phyloP scores from a whole-genome alignment of 2,329 filamentous ascomycete species.

The Penicillium sp. region DNA sequence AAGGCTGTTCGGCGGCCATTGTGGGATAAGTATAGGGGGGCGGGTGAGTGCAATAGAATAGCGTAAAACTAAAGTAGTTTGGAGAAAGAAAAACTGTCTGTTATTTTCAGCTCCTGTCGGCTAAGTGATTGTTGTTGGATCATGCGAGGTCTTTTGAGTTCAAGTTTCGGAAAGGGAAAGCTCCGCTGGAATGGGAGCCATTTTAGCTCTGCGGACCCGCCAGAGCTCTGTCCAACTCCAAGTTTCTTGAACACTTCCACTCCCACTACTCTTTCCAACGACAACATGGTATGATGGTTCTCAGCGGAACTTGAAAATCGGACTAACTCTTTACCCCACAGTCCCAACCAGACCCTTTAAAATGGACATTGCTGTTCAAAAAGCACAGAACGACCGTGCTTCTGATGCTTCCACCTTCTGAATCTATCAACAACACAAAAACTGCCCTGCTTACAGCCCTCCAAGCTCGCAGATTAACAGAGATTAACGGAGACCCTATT shows the following conservation, averaged over 20 bases:
- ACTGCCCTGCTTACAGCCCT: slow-evolving; percentile 64
- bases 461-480: slow-evolving; percentile 45
- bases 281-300: slow-evolving; percentile 24
- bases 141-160: not conserved
- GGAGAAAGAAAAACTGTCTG: not conserved
- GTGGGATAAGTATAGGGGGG: not conserved
- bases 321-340: slow-evolving; percentile 12
- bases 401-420: slow-evolving; percentile 65
- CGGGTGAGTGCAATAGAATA: not conserved
- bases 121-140: not conserved
- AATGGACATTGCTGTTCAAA: slow-evolving; percentile 73
- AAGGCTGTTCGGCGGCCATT: slow-evolving; percentile 22
- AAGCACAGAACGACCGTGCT: slow-evolving; percentile 73
- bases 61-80: not conserved
- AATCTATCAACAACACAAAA: slow-evolving; percentile 63
- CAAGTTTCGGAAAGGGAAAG: not conserved
- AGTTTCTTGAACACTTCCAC: slow-evolving; percentile 7
- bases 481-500: slow-evolving; percentile 44
- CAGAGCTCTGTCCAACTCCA: slow-evolving; percentile 21
- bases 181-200: not conserved
- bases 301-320: not conserved
- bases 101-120: not conserved
- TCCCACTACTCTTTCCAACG: not conserved
- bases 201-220: slow-evolving; percentile 20
- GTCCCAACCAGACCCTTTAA: slow-evolving; percentile 48